Evolutionary conservation across 805 yeast species (phyloP).

Genomic region (Kuraishia floccosa): DNA sequence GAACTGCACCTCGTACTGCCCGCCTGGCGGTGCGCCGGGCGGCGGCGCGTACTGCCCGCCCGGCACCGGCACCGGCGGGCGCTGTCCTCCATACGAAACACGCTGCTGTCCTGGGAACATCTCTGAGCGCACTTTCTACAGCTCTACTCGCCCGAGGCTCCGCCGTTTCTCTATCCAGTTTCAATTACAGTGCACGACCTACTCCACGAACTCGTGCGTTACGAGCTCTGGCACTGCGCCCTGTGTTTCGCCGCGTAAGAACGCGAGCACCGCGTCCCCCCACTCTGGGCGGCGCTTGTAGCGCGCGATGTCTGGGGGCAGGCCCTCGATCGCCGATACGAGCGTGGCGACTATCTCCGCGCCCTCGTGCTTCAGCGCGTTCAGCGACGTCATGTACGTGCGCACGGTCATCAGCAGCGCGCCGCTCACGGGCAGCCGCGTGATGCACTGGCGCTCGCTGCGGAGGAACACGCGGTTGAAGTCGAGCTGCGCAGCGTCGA

Average conservation of each 20-base stretch:
- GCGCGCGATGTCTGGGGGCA: slow-evolving; percentile 41
- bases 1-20: background rate
- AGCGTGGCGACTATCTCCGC: slow-evolving; percentile 34
- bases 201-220: no score
- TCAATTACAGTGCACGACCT: no score
- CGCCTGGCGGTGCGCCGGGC: background rate
- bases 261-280: slow-evolving; percentile 40
- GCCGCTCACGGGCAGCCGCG: slow-evolving; percentile 28
- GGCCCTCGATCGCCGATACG: slow-evolving; percentile 42
- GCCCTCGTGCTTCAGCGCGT: slow-evolving; percentile 26
- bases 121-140: no score
- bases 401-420: slow-evolving; percentile 35
- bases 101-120: no score
- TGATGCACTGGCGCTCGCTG: slow-evolving; percentile 40
- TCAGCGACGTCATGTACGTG: slow-evolving; percentile 37
- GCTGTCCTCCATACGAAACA: no score
- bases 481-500: slow-evolving; percentile 16
- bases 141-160: no score
- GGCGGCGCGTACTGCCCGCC: background rate
- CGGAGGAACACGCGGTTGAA: slow-evolving; percentile 32
- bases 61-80: background rate
- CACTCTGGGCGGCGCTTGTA: slow-evolving; percentile 51
- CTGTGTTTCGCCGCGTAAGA: slow-evolving; percentile 18
- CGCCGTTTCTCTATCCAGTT: no score
- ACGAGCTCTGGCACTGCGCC: no score